Conservation (phyloP, 2,329 filamentous ascomycete genomes). For the Didymellaceae sp. region DNA sequence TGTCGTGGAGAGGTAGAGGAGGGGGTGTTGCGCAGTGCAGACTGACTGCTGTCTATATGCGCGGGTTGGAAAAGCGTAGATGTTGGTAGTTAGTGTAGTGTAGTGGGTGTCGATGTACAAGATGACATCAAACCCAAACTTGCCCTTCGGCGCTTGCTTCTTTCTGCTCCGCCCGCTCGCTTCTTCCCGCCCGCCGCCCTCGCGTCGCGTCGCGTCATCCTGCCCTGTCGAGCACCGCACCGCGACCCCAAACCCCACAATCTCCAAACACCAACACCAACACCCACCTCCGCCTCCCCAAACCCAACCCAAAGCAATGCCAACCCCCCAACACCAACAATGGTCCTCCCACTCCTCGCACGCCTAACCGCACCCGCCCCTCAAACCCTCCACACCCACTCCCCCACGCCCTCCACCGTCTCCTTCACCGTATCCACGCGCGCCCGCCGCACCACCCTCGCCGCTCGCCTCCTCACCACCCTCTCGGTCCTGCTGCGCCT, state of each 20-base stretch:
- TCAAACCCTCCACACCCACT: constrained; percentile 33
- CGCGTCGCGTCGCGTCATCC: constrained; percentile 23
- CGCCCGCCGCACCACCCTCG: constrained; percentile 57
- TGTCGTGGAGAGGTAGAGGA: too few species aligned
- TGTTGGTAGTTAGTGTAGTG: too few species aligned
- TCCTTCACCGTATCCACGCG: constrained; percentile 90
- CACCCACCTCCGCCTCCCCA: neutral
- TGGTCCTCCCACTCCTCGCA: constrained; percentile 29
- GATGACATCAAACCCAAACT: constrained; percentile 19
- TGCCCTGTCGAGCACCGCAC: neutral
- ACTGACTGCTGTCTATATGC: too few species aligned
- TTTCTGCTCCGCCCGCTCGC: constrained; percentile 11
- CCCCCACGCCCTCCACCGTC: constrained; percentile 80
- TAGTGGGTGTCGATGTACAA: neutral
- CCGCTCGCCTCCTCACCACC: constrained; percentile 54
- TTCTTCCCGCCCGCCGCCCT: constrained; percentile 21
- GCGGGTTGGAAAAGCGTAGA: too few species aligned
- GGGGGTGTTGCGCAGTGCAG: neutral
- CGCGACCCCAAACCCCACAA: too few species aligned
- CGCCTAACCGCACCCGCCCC: constrained; percentile 36
- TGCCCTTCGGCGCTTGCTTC: constrained; percentile 15
- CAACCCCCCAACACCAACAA: constrained; percentile 13
- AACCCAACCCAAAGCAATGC: neutral
- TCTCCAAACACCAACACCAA: neutral
- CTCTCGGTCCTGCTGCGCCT: constrained; percentile 54